Conservation (phyloP, 106 monocot species). For the Ottelia alismoides region DNA sequence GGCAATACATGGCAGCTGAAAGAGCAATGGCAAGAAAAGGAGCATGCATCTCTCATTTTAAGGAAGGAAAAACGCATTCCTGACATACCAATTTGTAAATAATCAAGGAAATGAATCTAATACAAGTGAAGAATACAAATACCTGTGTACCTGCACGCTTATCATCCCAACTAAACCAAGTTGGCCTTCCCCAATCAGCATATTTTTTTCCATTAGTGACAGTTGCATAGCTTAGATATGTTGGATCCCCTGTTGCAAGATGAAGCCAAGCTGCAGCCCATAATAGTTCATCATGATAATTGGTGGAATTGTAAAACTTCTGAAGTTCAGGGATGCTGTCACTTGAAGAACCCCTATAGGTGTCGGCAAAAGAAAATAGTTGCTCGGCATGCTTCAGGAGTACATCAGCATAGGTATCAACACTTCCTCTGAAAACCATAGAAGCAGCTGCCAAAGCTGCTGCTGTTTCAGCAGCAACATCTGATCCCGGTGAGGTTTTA, state of each 20-base stretch:
- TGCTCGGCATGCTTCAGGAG: constrained; percentile 74
- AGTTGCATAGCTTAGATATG: constrained; percentile 79
- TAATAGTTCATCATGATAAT: constrained; percentile 72
- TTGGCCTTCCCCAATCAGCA: constrained; percentile 96
- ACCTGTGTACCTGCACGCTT: constrained; percentile 97
- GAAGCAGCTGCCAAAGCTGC: constrained; percentile 88
- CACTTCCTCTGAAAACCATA: constrained; percentile 44
- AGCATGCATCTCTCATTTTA: no score
- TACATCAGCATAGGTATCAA: constrained; percentile 44
- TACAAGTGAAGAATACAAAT: no score
- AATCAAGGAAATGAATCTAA: no score
- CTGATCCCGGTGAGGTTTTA: constrained; percentile 51
- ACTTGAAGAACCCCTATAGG: constrained; percentile 43
- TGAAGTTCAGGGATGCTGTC: constrained; percentile 53
- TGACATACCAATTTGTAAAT: no score
- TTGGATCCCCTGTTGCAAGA: constrained; percentile 80
- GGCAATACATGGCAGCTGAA: no score
- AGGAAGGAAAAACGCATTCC: no score
- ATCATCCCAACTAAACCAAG: constrained; percentile 99
- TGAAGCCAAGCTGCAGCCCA: constrained; percentile 97
- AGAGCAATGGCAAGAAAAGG: background rate
- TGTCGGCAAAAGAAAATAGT: constrained; percentile 83
- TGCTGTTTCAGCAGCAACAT: constrained; percentile 89
- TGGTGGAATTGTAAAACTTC: constrained; percentile 75
- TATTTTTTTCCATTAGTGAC: constrained; percentile 72